A percentile compares a stretch with the other conserved stretches of the same genome.
Conservation (phyloP, 192 early-diverging fungal genomes). For the Backusella tuberculispora region DNA sequence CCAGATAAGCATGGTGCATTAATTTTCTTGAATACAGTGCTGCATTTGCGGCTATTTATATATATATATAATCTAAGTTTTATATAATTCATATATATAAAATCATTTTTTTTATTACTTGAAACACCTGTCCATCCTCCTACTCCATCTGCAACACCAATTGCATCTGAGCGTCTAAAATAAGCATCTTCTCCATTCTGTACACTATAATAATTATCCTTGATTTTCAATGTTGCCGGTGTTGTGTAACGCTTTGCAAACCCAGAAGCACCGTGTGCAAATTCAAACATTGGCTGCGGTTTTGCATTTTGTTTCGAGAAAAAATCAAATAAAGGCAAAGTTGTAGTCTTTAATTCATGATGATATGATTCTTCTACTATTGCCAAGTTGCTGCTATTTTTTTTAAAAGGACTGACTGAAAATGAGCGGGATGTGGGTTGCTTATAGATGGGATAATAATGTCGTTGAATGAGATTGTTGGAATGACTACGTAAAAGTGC, state of each 20-base stretch:
- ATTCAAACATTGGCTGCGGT: constrained; percentile 21
- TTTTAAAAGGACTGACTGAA: not conserved
- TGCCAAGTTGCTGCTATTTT: not conserved
- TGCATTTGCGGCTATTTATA: constrained; percentile 76
- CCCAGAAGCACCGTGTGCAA: constrained; percentile 30
- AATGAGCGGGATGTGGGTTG: constrained; percentile 5
- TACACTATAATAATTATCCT: constrained; percentile 62
- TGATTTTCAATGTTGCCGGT: constrained; percentile 26
- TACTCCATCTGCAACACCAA: constrained; percentile 96
- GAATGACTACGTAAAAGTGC: not conserved
- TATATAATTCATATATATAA: not conserved
- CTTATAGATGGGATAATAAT: constrained; percentile 9
- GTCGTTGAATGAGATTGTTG: not conserved
- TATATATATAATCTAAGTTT: not conserved
- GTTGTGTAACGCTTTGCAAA: constrained; percentile 34
- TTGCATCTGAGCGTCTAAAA: constrained; percentile 81
- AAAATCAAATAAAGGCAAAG: constrained; percentile 20
- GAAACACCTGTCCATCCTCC: constrained; percentile 78
- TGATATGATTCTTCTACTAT: not conserved
- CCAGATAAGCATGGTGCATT: constrained; percentile 92
- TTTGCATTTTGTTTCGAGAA: constrained; percentile 14
- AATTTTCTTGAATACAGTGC: constrained; percentile 91
- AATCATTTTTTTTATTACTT: constrained; percentile 20
- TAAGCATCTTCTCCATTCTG: constrained; percentile 95
- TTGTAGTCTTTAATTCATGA: not conserved